Percentiles rank a stretch among this genome's conserved stretches.
phyloP scores from a whole-genome alignment of 495 filamentous ascomycete genomes.

The Hypoxylon perforatum region DNA sequence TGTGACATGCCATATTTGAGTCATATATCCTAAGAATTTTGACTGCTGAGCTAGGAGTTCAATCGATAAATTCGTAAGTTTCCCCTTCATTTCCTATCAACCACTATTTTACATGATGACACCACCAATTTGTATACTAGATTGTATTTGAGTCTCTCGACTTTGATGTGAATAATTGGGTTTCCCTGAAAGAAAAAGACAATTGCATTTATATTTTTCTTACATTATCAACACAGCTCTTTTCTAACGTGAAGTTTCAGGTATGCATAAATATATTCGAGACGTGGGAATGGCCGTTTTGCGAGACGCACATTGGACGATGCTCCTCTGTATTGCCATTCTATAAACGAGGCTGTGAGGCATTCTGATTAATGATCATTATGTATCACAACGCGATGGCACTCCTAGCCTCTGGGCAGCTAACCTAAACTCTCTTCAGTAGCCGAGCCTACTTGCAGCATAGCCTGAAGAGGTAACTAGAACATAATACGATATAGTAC shows the following conservation, averaged over 20 bases:
- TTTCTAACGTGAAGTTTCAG: slow-evolving; percentile 23
- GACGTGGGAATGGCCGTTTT: neutral
- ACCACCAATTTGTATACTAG: slow-evolving; percentile 49
- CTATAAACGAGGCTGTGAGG: slow-evolving; percentile 5
- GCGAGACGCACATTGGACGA: neutral
- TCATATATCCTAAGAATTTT: neutral
- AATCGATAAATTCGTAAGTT: slow-evolving; percentile 17
- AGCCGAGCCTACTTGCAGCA: neutral
- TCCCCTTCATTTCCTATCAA: slow-evolving; percentile 1
- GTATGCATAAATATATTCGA: slow-evolving; percentile 2
- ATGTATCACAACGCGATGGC: neutral
- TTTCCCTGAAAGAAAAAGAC: slow-evolving; percentile 39
- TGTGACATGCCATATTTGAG: neutral
- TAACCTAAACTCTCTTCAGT: neutral
- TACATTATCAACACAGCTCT: neutral
- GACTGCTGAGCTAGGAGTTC: neutral
- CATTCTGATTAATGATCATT: slow-evolving; percentile 5
- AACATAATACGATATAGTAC: too few relatives aligned
- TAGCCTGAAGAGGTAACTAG: too few relatives aligned
- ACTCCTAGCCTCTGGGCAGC: neutral
- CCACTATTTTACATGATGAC: slow-evolving; percentile 42
- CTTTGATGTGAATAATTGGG: slow-evolving; percentile 49
- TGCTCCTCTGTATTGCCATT: neutral
- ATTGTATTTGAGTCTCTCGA: slow-evolving; percentile 53
- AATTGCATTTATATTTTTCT: neutral